These are phyloP conservation scores for Posidonia australis DNA, from an alignment of 106 monocot genomes.

Conservation along the genomic window DNA sequence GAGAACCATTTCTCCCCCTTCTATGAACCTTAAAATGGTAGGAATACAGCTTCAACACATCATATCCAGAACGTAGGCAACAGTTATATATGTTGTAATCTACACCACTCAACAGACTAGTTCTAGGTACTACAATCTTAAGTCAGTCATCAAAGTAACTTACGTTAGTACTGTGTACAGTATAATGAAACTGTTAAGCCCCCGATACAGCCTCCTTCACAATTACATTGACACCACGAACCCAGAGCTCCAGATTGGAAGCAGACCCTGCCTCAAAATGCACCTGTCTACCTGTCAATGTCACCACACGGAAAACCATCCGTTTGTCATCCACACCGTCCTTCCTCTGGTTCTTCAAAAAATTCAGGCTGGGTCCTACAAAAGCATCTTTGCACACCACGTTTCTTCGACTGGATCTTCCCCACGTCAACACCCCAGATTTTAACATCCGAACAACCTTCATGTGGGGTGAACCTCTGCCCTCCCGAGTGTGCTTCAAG, in stretches of 20 bases:
- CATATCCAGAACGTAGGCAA: no score
- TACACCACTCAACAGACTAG: no score
- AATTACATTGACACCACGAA: slow-evolving; percentile 48
- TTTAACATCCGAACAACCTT: slow-evolving; percentile 39
- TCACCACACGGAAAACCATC: slow-evolving; percentile 29
- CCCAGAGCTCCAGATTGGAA: slow-evolving; percentile 42
- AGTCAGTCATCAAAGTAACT: no score
- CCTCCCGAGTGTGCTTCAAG: slow-evolving; percentile 41
- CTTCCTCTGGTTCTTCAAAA: no score
- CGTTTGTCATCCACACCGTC: slow-evolving; percentile 7
- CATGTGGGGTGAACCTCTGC: slow-evolving; percentile 34
- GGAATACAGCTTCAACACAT: no score
- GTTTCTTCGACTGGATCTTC: slow-evolving; percentile 40
- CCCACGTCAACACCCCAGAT: slow-evolving; percentile 56
- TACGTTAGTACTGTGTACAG: no score
- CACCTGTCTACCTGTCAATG: slow-evolving; percentile 32
- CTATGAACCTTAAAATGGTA: no score
- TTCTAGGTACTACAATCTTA: no score
- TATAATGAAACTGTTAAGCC: no score
- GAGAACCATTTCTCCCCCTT: no score
- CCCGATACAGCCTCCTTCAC: slow-evolving; percentile 28
- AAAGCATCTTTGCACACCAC: slow-evolving; percentile 41
- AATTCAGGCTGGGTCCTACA: no score
- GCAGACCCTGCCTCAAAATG: slow-evolving; percentile 38
- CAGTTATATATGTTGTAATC: no score